phyloP scores from a whole-genome alignment of 2,329 filamentous ascomycete species.

The Boeremia lycopersici region DNA sequence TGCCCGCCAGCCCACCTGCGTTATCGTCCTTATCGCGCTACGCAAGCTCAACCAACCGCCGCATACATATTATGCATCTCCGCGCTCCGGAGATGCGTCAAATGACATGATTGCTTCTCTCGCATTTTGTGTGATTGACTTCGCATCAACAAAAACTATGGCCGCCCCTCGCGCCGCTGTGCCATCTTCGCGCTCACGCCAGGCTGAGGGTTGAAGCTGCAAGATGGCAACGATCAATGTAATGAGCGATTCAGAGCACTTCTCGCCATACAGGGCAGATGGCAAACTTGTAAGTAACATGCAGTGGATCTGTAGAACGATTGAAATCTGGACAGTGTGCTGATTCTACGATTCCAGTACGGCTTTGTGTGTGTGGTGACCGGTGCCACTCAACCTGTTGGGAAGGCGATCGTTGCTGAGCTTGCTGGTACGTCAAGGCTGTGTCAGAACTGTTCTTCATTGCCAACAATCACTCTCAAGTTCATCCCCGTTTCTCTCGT shows the following conservation, averaged over 20 bases:
- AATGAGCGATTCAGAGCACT: conserved; percentile 53
- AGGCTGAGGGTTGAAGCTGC: neutral
- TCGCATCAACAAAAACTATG: conserved; percentile 29
- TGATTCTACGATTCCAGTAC: conserved; percentile 50
- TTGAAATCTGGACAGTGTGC: neutral
- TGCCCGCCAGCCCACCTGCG: conserved; percentile 4
- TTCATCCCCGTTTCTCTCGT: neutral
- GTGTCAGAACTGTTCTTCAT: neutral
- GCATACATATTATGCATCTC: conserved; percentile 35
- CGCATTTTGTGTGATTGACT: neutral
- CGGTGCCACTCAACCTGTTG: conserved; percentile 65
- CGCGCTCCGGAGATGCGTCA: conserved; percentile 45
- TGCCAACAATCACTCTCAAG: neutral
- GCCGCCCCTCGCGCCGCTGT: conserved; percentile 36
- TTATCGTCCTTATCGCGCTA: conserved; percentile 16
- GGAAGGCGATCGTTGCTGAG: conserved; percentile 64
- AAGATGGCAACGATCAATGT: conserved; percentile 15
- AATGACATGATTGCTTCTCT: conserved; percentile 24
- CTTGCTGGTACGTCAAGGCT: conserved; percentile 56
- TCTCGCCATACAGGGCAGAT: conserved; percentile 63
- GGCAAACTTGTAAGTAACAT: conserved; percentile 59
- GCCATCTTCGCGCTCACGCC: neutral
- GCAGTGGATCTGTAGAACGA: neutral
- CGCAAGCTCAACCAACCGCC: conserved; percentile 11
- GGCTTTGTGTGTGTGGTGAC: conserved; percentile 70